Conservation (phyloP, 2,329 filamentous ascomycete species). For the Alternaria arborescens region DNA sequence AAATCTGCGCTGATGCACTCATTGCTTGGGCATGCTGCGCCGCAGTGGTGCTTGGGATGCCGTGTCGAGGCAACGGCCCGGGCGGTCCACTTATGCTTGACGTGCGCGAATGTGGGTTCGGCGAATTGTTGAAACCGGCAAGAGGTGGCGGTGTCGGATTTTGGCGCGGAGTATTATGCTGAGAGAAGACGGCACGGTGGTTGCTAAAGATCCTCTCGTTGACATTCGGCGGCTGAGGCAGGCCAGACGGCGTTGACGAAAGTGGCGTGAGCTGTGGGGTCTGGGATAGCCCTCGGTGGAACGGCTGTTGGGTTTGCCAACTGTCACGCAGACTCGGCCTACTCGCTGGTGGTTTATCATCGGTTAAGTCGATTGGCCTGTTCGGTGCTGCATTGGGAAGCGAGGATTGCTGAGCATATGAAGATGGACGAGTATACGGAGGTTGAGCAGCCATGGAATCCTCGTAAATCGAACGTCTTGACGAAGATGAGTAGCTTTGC, state of each 20-base stretch:
- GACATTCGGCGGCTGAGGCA: conserved; percentile 36
- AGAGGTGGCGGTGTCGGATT: conserved; percentile 47
- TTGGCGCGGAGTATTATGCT: conserved; percentile 44
- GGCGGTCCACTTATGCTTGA: conserved; percentile 45
- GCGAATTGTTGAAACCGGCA: conserved; percentile 41
- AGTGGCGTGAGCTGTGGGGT: conserved; percentile 32
- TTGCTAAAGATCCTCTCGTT: conserved; percentile 34
- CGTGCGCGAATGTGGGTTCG: conserved; percentile 46
- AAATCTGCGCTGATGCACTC: conserved; percentile 37
- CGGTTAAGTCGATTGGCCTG: conserved; percentile 45
- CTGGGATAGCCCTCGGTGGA: conserved; percentile 38
- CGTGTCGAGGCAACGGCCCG: conserved; percentile 35
- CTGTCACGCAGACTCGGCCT: conserved; percentile 36
- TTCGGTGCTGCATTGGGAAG: conserved; percentile 31
- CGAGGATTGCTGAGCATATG: conserved; percentile 39
- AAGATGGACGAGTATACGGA: conserved; percentile 33
- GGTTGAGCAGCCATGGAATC: conserved; percentile 36
- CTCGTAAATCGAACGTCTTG: conserved; percentile 38
- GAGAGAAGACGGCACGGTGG: conserved; percentile 45
- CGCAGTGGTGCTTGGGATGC: conserved; percentile 30
- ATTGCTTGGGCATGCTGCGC: conserved; percentile 31
- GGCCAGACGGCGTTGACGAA: conserved; percentile 39
- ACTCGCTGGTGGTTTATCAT: conserved; percentile 33
- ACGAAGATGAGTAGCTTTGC: conserved; percentile 30
- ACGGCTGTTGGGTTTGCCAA: conserved; percentile 43